phyloP scores from a whole-genome alignment of 179 eudicot genomes.

The Pouteria campechiana region DNA sequence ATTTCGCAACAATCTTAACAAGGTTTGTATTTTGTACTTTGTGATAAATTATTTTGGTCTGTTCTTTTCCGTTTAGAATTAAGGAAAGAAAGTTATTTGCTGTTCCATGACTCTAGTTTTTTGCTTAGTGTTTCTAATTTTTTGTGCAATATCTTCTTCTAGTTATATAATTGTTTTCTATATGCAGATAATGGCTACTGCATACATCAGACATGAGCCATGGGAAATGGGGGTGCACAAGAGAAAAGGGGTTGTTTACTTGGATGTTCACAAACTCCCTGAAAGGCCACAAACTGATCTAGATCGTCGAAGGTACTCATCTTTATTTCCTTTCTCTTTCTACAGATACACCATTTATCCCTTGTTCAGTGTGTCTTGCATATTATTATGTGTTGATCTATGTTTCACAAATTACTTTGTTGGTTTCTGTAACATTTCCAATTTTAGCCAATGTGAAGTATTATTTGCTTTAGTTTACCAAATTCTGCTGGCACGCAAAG shows the following conservation, averaged over 20 bases:
- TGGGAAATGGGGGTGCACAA: conserved; percentile 99
- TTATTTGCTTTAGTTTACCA: too few relatives aligned
- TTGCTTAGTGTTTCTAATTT: not conserved
- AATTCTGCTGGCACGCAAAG: too few relatives aligned
- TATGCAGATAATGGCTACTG: conserved; percentile 85
- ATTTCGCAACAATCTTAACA: conserved; percentile 93
- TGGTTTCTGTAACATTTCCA: too few relatives aligned
- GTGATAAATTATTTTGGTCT: too few relatives aligned
- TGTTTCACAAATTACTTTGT: too few relatives aligned
- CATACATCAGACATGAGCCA: conserved; percentile 86
- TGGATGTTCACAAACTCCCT: conserved; percentile 90
- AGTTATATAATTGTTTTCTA: conserved; percentile 1
- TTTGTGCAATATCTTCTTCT: not conserved
- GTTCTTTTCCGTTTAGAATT: too few relatives aligned
- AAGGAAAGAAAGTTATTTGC: too few relatives aligned
- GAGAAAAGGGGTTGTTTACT: conserved; percentile 90
- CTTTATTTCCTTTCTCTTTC: not conserved
- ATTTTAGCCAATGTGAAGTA: too few relatives aligned
- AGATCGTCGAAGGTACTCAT: conserved; percentile 69
- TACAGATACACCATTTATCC: too few relatives aligned
- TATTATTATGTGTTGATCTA: too few relatives aligned
- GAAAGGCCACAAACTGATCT: conserved; percentile 81
- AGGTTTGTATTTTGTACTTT: too few relatives aligned
- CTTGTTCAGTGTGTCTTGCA: too few relatives aligned
- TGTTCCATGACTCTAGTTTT: not conserved